Evolutionary conservation across 2,329 filamentous ascomycete genomes (phyloP).

Genomic region (Aspergillus candidus): DNA sequence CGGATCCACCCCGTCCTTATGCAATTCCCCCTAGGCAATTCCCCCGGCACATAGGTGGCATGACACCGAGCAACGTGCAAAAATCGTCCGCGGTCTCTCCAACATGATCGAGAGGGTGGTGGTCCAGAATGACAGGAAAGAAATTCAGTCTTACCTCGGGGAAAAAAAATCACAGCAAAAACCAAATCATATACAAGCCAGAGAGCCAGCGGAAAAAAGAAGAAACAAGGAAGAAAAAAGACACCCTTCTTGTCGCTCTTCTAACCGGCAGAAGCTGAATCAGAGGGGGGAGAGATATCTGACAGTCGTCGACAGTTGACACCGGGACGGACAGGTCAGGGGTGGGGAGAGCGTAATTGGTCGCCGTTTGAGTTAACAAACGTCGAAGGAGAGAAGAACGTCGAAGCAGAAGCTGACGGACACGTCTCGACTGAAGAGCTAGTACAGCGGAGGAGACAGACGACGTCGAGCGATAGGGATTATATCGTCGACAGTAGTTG

Average conservation of each 20-base stretch:
- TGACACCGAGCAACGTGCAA: not conserved
- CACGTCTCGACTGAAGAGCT: conserved; percentile 35
- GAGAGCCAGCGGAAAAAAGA: conserved; percentile 17
- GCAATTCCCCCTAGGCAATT: too few species aligned
- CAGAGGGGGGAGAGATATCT: conserved; percentile 21
- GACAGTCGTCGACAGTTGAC: conserved; percentile 28
- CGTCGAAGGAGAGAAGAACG: conserved; percentile 28
- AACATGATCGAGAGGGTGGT: not conserved
- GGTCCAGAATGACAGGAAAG: not conserved
- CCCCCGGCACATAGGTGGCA: too few species aligned
- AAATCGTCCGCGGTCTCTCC: not conserved
- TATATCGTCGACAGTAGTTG: conserved; percentile 21
- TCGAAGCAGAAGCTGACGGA: conserved; percentile 34
- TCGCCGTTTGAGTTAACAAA: conserved; percentile 38
- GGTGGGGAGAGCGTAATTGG: conserved; percentile 11
- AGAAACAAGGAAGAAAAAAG: conserved; percentile 19
- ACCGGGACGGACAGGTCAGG: conserved; percentile 25
- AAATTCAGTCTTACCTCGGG: not conserved
- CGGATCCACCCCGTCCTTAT: not conserved
- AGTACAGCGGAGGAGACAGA: conserved; percentile 24
- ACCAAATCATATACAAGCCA: conserved; percentile 19
- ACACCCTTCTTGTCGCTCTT: conserved; percentile 30
- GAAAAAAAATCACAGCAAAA: conserved; percentile 18
- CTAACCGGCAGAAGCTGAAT: conserved; percentile 36
- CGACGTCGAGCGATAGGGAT: conserved; percentile 19